phyloP scores from a whole-genome alignment of 805 yeast genomes.

The Wickerhamomyces hampshirensis region DNA sequence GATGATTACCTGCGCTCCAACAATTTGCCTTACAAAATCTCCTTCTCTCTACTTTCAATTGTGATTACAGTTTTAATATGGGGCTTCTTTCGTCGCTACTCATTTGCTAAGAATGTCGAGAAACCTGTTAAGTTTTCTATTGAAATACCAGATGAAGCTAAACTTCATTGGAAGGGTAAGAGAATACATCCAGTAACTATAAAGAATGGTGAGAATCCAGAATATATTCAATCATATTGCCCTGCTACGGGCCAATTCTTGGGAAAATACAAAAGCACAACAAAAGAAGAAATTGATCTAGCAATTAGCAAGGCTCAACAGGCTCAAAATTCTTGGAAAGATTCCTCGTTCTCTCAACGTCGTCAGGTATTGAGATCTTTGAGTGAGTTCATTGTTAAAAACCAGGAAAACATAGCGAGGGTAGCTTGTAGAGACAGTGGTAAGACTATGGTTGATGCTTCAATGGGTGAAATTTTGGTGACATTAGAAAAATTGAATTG shows the following conservation, averaged over 20 bases:
- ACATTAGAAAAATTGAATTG: conserved; percentile 90
- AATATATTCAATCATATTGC: conserved; percentile 76
- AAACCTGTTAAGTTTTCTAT: conserved; percentile 42
- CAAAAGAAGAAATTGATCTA: conserved; percentile 66
- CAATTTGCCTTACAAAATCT: conserved; percentile 11
- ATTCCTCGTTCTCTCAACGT: conserved; percentile 56
- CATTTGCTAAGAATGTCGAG: conserved; percentile 8
- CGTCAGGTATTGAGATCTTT: conserved; percentile 68
- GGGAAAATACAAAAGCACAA: conserved; percentile 63
- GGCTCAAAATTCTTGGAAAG: conserved; percentile 31
- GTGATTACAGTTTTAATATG: conserved; percentile 7
- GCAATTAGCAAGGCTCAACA: conserved; percentile 39
- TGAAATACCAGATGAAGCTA: conserved; percentile 69
- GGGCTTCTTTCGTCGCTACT: no score
- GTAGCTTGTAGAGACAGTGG: conserved; percentile 97
- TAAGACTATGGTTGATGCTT: conserved; percentile 91
- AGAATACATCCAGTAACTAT: conserved; percentile 63
- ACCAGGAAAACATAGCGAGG: conserved; percentile 84
- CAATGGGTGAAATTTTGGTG: conserved; percentile 94
- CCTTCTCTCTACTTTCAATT: conserved; percentile 17
- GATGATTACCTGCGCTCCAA: conserved; percentile 14
- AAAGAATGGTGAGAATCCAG: conserved; percentile 56
- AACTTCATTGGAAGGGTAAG: conserved; percentile 90
- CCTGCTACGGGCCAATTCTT: conserved; percentile 94
- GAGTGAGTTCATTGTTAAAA: conserved; percentile 62